These are phyloP conservation scores for Solioccasus polychromus DNA, from an alignment of 768 basidiomycete genomes.

Conservation along the genomic window DNA sequence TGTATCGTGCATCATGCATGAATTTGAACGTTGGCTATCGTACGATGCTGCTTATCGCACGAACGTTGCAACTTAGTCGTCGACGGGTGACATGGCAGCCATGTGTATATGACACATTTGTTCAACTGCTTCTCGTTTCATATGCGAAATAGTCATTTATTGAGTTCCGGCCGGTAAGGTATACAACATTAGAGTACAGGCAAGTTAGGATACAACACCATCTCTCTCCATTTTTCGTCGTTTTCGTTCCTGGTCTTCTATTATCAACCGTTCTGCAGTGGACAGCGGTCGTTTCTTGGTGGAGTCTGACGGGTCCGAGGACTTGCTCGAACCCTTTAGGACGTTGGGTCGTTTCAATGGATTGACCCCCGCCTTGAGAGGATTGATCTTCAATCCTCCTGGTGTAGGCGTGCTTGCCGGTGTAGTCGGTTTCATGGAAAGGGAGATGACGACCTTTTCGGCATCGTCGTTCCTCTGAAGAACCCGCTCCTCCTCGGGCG, in stretches of 20 bases:
- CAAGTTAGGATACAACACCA: constrained; percentile 13
- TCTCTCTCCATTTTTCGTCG: constrained; percentile 69
- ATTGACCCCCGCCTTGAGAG: constrained; percentile 41
- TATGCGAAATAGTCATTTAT: no score
- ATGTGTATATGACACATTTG: background rate
- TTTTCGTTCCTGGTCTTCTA: constrained; percentile 91
- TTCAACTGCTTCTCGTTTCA: background rate
- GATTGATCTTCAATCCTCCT: constrained; percentile 58
- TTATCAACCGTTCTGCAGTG: constrained; percentile 81
- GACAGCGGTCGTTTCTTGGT: constrained; percentile 69
- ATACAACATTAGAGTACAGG: constrained; percentile 5
- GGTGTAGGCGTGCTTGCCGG: constrained; percentile 31
- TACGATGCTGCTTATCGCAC: background rate
- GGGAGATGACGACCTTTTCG: constrained; percentile 74
- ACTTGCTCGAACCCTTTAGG: constrained; percentile 53
- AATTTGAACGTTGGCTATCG: background rate
- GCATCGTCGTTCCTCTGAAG: constrained; percentile 69
- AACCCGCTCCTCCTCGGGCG: constrained; percentile 48
- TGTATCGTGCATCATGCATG: background rate
- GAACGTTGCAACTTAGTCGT: no score
- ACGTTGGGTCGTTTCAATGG: constrained; percentile 74
- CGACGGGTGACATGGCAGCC: no score
- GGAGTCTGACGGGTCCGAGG: constrained; percentile 27
- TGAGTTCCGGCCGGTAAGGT: no score
- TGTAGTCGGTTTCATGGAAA: constrained; percentile 53